Percentiles rank a stretch among this genome's conserved stretches.
phyloP scores from a whole-genome alignment of 257 asterid genomes.

The Penstemon barbatus region DNA sequence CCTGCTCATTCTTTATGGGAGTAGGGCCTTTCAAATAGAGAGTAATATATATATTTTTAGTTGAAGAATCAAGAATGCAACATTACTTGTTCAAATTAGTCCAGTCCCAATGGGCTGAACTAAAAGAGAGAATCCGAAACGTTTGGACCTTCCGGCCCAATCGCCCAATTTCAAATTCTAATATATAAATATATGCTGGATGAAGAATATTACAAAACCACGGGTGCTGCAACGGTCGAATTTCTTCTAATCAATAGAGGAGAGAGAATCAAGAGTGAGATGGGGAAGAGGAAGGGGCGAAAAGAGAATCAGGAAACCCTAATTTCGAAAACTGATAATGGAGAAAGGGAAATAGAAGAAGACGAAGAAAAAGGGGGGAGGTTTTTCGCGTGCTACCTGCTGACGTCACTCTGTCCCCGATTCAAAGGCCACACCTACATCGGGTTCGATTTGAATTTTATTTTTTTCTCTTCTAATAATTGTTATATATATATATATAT shows the following conservation, averaged over 20 bases:
- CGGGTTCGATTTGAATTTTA: conserved; percentile 48
- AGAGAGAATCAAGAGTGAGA: conserved; percentile 27
- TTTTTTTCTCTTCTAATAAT: too few relatives aligned
- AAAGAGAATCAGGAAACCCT: conserved; percentile 28
- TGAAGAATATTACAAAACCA: too few relatives aligned
- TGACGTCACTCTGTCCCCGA: conserved; percentile 82
- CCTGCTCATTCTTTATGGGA: too few relatives aligned
- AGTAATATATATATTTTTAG: too few relatives aligned
- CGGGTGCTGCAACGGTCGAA: conserved; percentile 52
- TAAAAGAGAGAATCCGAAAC: too few relatives aligned
- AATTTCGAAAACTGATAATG: conserved; percentile 19
- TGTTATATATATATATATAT: not conserved
- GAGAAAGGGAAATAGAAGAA: not conserved
- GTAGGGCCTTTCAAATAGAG: too few relatives aligned
- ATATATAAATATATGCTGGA: too few relatives aligned
- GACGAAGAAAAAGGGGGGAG: conserved; percentile 29
- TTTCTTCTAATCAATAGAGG: not conserved
- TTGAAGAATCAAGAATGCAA: too few relatives aligned
- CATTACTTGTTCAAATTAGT: too few relatives aligned
- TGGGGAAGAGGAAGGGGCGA: conserved; percentile 51
- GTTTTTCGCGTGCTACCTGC: conserved; percentile 78
- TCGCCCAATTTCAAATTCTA: too few relatives aligned
- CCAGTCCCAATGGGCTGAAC: too few relatives aligned
- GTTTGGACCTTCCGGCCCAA: too few relatives aligned
- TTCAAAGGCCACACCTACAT: conserved; percentile 86